phyloP scores from a whole-genome alignment of 768 basidiomycete species.

The Clitopilus passeckerianus region DNA sequence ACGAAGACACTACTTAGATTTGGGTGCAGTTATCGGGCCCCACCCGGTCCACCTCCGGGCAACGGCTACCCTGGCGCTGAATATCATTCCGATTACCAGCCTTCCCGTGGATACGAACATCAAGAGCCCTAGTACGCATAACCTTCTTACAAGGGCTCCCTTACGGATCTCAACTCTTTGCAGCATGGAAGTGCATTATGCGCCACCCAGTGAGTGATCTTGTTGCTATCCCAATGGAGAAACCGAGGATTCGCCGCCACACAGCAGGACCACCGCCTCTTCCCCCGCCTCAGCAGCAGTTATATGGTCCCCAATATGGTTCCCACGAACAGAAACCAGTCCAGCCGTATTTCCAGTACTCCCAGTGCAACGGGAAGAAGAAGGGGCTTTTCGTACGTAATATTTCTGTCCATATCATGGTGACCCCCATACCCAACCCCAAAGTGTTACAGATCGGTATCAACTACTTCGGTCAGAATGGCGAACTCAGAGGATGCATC shows the following conservation, averaged over 20 bases:
- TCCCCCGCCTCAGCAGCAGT: conserved; percentile 54
- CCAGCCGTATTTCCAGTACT: conserved; percentile 78
- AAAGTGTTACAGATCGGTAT: conserved; percentile 71
- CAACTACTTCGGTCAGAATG: conserved; percentile 69
- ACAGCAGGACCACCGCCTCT: conserved; percentile 38
- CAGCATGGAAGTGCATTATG: conserved; percentile 12
- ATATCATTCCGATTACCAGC: conserved; percentile 27
- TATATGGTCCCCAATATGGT: conserved; percentile 58
- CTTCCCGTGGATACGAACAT: conserved; percentile 19
- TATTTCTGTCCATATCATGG: background rate
- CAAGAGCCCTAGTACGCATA: conserved; percentile 12
- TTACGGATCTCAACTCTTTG: background rate
- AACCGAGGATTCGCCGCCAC: background rate
- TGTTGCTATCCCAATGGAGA: background rate
- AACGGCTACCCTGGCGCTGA: conserved; percentile 35
- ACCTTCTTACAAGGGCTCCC: background rate
- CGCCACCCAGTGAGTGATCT: conserved; percentile 16
- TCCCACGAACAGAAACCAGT: conserved; percentile 36
- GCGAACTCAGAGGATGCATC: conserved; percentile 80
- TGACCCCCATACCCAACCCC: background rate
- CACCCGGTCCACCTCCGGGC: conserved; percentile 26
- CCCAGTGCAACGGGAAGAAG: conserved; percentile 82
- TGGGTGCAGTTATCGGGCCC: conserved; percentile 17
- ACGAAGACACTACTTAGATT: background rate
- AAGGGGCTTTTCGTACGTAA: conserved; percentile 80